A percentile compares a stretch with the other conserved stretches of the same genome.
Evolutionary conservation across 2,329 filamentous ascomycete genomes (phyloP).

Genomic region (Macroventuria anomochaeta): DNA sequence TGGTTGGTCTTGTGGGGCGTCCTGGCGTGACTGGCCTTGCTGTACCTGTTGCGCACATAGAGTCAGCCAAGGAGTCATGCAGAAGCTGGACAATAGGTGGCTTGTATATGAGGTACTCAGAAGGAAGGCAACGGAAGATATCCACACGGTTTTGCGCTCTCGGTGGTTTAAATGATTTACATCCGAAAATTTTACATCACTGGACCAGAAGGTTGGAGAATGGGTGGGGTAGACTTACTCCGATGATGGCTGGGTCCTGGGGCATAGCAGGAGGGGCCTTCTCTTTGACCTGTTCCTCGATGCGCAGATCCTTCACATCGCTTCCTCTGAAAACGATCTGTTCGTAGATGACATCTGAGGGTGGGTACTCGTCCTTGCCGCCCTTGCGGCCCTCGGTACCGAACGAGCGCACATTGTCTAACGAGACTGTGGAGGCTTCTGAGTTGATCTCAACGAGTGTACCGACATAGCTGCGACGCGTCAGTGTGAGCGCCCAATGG

Average conservation of each 20-base stretch:
- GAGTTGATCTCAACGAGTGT: conserved; percentile 98
- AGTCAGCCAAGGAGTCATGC: conserved; percentile 31
- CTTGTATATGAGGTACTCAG: conserved; percentile 65
- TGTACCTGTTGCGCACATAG: conserved; percentile 39
- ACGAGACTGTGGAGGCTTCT: conserved; percentile 92
- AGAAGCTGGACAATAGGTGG: conserved; percentile 13
- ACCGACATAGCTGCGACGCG: conserved; percentile 78
- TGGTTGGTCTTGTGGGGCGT: conserved; percentile 32
- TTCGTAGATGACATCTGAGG: conserved; percentile 90
- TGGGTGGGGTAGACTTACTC: conserved; percentile 71
- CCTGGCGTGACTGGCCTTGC: conserved; percentile 36
- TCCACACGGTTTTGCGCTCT: conserved; percentile 97
- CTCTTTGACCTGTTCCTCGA: conserved; percentile 79
- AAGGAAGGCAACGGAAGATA: conserved; percentile 99
- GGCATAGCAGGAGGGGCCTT: conserved; percentile 79
- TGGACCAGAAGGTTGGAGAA: conserved; percentile 42
- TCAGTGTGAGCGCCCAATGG: conserved; percentile 27
- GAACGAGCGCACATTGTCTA: conserved; percentile 93
- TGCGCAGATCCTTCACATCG: conserved; percentile 96
- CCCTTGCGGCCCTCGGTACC: conserved; percentile 91
- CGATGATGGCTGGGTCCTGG: conserved; percentile 94
- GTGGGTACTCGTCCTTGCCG: conserved; percentile 79
- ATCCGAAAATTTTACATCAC: conserved; percentile 98
- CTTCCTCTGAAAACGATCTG: conserved; percentile 98
- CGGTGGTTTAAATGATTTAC: conserved; percentile 86